These are phyloP conservation scores for Shiraia sp. DNA, from an alignment of 2,329 filamentous ascomycete species.

Conservation along the genomic window DNA sequence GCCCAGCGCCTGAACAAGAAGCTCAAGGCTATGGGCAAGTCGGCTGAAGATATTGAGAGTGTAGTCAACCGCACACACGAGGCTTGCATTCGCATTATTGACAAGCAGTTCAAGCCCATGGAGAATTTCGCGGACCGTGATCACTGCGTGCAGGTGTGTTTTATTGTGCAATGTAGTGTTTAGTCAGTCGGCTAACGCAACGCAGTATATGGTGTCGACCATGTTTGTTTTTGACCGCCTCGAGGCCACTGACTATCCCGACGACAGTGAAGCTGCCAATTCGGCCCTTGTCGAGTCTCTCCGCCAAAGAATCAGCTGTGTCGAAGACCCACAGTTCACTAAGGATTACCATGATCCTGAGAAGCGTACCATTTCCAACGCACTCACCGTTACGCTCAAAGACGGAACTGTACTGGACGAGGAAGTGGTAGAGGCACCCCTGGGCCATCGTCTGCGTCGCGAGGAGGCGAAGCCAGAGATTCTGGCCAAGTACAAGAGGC, in stretches of 20 bases:
- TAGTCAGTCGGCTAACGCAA: constrained; percentile 22
- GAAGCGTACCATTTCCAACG: constrained; percentile 96
- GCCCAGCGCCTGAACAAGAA: constrained; percentile 85
- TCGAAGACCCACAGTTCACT: constrained; percentile 95
- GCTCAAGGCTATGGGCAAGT: constrained; percentile 84
- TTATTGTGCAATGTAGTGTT: not conserved
- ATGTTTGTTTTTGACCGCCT: constrained; percentile 97
- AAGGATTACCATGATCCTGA: constrained; percentile 91
- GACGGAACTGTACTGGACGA: constrained; percentile 92
- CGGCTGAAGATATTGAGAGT: constrained; percentile 84
- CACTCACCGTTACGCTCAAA: constrained; percentile 89
- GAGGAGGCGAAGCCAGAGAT: constrained; percentile 99
- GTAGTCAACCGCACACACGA: constrained; percentile 97
- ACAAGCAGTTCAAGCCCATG: constrained; percentile 99
- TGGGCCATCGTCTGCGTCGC: constrained; percentile 86
- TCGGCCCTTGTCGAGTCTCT: constrained; percentile 88
- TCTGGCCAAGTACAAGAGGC: constrained; percentile 90
- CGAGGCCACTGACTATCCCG: constrained; percentile 89
- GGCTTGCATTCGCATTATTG: constrained; percentile 97
- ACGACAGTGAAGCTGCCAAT: constrained; percentile 88
- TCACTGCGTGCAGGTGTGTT: constrained; percentile 84
- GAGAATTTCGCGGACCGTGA: constrained; percentile 99
- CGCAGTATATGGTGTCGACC: constrained; percentile 87
- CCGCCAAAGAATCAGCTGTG: constrained; percentile 90
- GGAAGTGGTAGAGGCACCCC: constrained; percentile 88